Conservation (phyloP, 208 protist genomes). For the Acanthamoeba quina region DNA sequence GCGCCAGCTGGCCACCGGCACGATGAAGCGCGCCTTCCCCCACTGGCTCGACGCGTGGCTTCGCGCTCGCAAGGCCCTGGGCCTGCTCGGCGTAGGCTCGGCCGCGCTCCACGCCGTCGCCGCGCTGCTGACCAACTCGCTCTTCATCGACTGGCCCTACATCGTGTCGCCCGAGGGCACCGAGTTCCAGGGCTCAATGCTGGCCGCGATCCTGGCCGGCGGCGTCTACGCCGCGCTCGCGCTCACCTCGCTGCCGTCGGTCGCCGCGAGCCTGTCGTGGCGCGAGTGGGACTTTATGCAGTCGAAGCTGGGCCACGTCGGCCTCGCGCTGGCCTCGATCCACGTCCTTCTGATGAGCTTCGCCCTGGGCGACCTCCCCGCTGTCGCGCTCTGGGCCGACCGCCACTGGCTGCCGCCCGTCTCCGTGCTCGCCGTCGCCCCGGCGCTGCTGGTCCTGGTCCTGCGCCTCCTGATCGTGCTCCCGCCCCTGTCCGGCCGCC, state of each 20-base stretch:
- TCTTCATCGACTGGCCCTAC: conserved; percentile 55
- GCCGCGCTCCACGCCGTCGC: conserved; percentile 17
- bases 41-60: conserved; percentile 64
- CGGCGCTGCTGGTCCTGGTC: conserved; percentile 8
- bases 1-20: conserved; percentile 54
- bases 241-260: conserved; percentile 53
- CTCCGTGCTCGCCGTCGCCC: conserved; percentile 24
- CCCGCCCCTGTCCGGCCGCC: background rate
- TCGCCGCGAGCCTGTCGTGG: conserved; percentile 51
- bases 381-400: background rate
- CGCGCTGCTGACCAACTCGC: background rate
- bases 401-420: conserved; percentile 30
- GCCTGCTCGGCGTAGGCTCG: conserved; percentile 38
- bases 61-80: conserved; percentile 62
- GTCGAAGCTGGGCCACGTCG: conserved; percentile 67
- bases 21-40: conserved; percentile 27
- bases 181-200: conserved; percentile 57
- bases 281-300: conserved; percentile 71
- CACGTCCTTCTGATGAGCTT: conserved; percentile 58
- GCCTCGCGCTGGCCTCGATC: conserved; percentile 13
- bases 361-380: conserved; percentile 43
- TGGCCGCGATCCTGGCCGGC: conserved; percentile 28
- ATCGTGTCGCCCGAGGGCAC: conserved; percentile 32
- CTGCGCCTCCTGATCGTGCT: background rate
- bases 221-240: conserved; percentile 1